These are phyloP conservation scores for Auricularia sp. DNA, from an alignment of 768 basidiomycete genomes.

Conservation along the genomic window DNA sequence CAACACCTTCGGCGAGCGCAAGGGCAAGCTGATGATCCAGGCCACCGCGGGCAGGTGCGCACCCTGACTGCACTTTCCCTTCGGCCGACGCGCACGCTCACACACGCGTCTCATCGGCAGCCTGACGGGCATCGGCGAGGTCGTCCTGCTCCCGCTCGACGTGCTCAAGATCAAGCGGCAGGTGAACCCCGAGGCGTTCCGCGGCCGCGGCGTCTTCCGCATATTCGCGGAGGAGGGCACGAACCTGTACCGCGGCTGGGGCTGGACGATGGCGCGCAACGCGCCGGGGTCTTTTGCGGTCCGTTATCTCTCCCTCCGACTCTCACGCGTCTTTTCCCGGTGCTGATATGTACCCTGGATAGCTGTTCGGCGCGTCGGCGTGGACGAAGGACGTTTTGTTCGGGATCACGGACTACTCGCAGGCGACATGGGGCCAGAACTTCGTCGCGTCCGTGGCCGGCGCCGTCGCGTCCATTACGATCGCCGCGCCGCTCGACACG, in stretches of 20 bases:
- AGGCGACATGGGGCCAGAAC: constrained; percentile 96
- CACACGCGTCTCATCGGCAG: constrained; percentile 17
- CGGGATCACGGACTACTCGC: constrained; percentile 78
- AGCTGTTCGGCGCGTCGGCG: constrained; percentile 97
- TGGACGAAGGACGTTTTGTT: constrained; percentile 89
- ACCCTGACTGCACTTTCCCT: background rate
- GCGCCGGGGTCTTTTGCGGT: constrained; percentile 94
- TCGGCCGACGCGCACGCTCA: background rate
- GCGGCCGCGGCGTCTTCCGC: constrained; percentile 80
- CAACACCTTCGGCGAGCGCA: constrained; percentile 81
- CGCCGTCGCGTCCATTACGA: constrained; percentile 88
- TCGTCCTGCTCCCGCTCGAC: constrained; percentile 93
- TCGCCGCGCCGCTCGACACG: constrained; percentile 91
- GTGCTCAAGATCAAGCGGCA: constrained; percentile 98
- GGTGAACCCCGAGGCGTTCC: constrained; percentile 96
- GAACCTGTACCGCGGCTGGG: constrained; percentile 92
- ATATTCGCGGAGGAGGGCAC: constrained; percentile 90
- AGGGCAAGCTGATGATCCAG: constrained; percentile 93
- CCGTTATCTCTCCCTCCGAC: constrained; percentile 19
- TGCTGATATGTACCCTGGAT: background rate
- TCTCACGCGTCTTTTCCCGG: background rate
- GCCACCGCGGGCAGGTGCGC: constrained; percentile 87
- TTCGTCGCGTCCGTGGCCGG: constrained; percentile 92
- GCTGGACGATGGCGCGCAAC: constrained; percentile 97
- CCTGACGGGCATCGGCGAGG: constrained; percentile 83